phyloP scores from a whole-genome alignment of 805 yeast genomes.

The Blastobotrys chiropterorum region DNA sequence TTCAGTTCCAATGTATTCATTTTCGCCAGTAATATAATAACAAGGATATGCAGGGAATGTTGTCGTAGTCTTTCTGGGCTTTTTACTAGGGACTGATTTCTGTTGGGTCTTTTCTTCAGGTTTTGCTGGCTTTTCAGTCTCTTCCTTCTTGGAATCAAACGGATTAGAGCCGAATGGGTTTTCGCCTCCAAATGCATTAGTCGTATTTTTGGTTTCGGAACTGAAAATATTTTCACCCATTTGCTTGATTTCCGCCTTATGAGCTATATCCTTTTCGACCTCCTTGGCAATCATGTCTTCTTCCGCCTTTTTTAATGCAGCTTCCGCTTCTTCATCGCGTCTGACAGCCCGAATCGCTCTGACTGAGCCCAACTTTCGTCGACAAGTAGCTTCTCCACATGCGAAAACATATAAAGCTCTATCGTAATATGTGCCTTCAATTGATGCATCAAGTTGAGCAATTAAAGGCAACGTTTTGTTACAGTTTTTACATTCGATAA shows the following conservation, averaged over 20 bases:
- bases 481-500: constrained; percentile 64
- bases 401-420: constrained; percentile 76
- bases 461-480: constrained; percentile 54
- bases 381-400: constrained; percentile 60
- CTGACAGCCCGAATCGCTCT: constrained; percentile 72
- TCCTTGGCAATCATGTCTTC: constrained; percentile 10
- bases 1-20: constrained; percentile 49
- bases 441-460: constrained; percentile 63
- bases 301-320: constrained; percentile 38
- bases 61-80: background rate
- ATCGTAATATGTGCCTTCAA: constrained; percentile 67
- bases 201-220: background rate
- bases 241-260: constrained; percentile 9
- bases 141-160: constrained; percentile 4
- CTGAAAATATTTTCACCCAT: constrained; percentile 14
- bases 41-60: constrained; percentile 43
- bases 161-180: constrained; percentile 16
- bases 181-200: constrained; percentile 14
- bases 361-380: constrained; percentile 61
- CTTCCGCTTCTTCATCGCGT: constrained; percentile 46
- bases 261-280: constrained; percentile 5
- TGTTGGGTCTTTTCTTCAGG: too few species aligned
- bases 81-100: background rate
- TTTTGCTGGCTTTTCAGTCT: background rate
- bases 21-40: constrained; percentile 62